Evolutionary conservation across 2,329 filamentous ascomycete species (phyloP), one percentile per base, ranked within the genome.

Genomic region (Aspergillus brunneoviolaceus): DNA sequence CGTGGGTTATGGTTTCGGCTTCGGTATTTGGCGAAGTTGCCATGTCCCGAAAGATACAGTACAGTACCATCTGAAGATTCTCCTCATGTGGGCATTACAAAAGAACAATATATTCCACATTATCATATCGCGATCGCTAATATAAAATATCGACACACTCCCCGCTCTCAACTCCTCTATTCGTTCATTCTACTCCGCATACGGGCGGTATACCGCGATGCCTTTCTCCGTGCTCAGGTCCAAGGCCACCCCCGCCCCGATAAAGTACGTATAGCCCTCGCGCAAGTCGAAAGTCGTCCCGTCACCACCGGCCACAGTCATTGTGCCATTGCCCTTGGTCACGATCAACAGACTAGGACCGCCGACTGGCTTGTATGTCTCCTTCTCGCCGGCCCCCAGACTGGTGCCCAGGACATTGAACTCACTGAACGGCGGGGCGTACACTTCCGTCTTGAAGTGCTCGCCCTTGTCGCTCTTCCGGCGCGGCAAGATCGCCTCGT

Each of bases 351-450:
- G 81, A 56, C 84, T 85, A 0, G 88, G 87, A 0, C 89, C 89
- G 0, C 81, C 77, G 21, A 87, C 76, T 2, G 79, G 76, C 49
- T 74, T 75, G 16, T 89, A 75, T 5, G 75, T 79, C 65, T 92
- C 89, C 42, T 74, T 82, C 67, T 90, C 86, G 0, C 83, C 84
- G 0, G 74, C 73, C 3, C 70, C 73, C n/a, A 92, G 68, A 21
- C 81, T 80, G 2, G 84, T 86, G 51, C 82, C 79, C 11, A 91
- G 75, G 77, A 92, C 84, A 65, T 87, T 84, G 69, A 93, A 92
- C 74, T 92, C 89, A 67, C 84, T 86, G 73, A 91, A 82, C 0
- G 88, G 87, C 5, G 89, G 89, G 10, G 79, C 80, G 69, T 89
- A 90, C 1, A 87, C 76, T 53, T 81, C 79, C 1, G 88, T 89